These are phyloP conservation scores for Oryza australiensis DNA, from an alignment of 176 grass and related monocot species.

Conservation along the genomic window DNA sequence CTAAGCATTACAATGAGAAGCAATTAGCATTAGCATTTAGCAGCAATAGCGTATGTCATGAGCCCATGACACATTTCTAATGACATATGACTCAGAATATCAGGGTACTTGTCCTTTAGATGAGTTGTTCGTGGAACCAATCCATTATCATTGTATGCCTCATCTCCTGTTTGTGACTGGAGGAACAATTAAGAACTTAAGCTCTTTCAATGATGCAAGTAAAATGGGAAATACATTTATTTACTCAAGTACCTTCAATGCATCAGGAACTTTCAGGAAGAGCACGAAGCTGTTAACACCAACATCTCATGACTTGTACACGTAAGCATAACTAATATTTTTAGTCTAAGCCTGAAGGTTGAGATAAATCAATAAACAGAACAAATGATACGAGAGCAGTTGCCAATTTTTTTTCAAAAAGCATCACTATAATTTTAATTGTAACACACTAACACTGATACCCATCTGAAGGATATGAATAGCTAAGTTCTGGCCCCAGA, in stretches of 20 bases:
- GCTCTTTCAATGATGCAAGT: conserved; percentile 6
- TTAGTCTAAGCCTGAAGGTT: neutral
- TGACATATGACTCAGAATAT: conserved; percentile 47
- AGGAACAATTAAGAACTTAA: conserved; percentile 15
- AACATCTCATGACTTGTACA: conserved; percentile 87
- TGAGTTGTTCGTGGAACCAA: conserved; percentile 78
- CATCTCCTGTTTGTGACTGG: conserved; percentile 74
- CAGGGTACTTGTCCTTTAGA: conserved; percentile 87
- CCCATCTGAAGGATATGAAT: neutral
- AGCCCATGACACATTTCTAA: neutral
- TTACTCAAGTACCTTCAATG: conserved; percentile 66
- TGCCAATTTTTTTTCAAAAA: neutral
- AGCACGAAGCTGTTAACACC: conserved; percentile 92
- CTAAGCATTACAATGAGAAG: conserved; percentile 9
- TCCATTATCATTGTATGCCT: conserved; percentile 95
- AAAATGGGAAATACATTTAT: neutral
- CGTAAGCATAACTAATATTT: neutral
- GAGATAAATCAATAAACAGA: neutral
- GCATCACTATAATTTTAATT: neutral
- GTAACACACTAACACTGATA: neutral
- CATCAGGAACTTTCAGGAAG: conserved; percentile 97
- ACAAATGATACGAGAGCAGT: neutral
- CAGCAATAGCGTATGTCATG: neutral
- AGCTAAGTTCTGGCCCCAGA: neutral
- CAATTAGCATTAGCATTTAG: neutral